Conservation (phyloP, 179 eudicot genomes). For the Gypsophila paniculata region DNA sequence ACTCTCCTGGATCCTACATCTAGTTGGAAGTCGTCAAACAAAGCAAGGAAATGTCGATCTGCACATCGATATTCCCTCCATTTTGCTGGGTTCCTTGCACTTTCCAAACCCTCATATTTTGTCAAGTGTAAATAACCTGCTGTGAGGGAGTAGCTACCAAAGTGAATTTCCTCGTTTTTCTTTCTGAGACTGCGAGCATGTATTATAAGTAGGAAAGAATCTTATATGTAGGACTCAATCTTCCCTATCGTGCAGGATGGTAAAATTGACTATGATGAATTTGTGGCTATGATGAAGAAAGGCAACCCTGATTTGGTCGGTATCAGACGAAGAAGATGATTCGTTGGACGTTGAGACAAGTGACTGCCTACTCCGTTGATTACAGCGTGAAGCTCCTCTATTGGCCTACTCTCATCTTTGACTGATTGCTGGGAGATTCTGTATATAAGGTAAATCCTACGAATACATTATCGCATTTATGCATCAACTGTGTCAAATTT, state of each 20-base stretch:
- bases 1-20: background rate
- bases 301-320: conserved; percentile 68
- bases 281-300: conserved; percentile 89
- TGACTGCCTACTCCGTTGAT: conserved; percentile 1
- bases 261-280: conserved; percentile 78
- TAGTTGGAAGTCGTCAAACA: background rate
- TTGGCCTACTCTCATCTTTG: background rate
- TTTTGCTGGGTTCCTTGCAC: background rate
- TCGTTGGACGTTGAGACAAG: background rate
- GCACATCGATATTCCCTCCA: background rate
- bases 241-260: conserved; percentile 60
- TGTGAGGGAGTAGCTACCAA: background rate
- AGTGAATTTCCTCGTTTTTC: background rate
- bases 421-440: background rate
- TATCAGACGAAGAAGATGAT: conserved; percentile 59
- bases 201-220: background rate
- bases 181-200: background rate
- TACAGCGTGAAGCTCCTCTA: conserved; percentile 12
- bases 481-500: conserved; percentile 7
- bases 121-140: background rate
- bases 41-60: background rate
- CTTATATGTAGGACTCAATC: conserved; percentile 6
- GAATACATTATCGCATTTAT: background rate
- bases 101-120: background rate
- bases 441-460: background rate